phyloP scores from a whole-genome alignment of 1,139 yeast species.

The Candida buenavistaensis region DNA sequence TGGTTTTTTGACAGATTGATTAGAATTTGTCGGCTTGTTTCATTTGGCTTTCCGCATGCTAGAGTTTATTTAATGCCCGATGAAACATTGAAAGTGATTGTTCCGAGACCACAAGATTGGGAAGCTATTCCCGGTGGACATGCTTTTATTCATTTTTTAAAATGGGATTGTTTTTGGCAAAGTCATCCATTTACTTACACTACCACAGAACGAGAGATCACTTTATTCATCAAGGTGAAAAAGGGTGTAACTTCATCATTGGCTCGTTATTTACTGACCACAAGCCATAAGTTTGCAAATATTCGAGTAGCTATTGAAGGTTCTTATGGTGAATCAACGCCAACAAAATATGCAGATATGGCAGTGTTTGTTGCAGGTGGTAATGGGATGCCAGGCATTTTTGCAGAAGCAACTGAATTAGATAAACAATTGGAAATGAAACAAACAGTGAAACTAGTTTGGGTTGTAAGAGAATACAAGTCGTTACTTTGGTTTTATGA shows the following conservation, averaged over 20 bases:
- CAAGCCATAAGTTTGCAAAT: conserved; percentile 27
- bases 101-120: conserved; percentile 45
- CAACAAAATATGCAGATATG: conserved; percentile 29
- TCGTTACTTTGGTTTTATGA: conserved; percentile 51
- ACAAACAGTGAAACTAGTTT: conserved; percentile 39
- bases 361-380: conserved; percentile 45
- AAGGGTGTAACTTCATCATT: conserved; percentile 38
- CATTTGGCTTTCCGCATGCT: conserved; percentile 50
- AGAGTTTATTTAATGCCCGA: conserved; percentile 44
- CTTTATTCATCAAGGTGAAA: conserved; percentile 36
- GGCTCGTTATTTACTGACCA: conserved; percentile 28
- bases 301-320: conserved; percentile 43
- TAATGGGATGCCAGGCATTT: conserved; percentile 46
- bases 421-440: conserved; percentile 16
- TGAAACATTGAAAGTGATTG: conserved; percentile 41
- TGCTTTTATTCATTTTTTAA: conserved; percentile 49
- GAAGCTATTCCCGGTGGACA: conserved; percentile 50
- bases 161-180: conserved; percentile 40
- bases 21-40: conserved; percentile 32
- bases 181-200: conserved; percentile 45
- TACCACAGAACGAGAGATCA: conserved; percentile 23
- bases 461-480: conserved; percentile 52
- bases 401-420: conserved; percentile 35
- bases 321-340: conserved; percentile 38
- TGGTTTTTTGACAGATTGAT: conserved; percentile 47